These are phyloP conservation scores for Neopestalotiopsis sp. DNA, from an alignment of 2,329 filamentous ascomycete genomes.

Conservation along the genomic window DNA sequence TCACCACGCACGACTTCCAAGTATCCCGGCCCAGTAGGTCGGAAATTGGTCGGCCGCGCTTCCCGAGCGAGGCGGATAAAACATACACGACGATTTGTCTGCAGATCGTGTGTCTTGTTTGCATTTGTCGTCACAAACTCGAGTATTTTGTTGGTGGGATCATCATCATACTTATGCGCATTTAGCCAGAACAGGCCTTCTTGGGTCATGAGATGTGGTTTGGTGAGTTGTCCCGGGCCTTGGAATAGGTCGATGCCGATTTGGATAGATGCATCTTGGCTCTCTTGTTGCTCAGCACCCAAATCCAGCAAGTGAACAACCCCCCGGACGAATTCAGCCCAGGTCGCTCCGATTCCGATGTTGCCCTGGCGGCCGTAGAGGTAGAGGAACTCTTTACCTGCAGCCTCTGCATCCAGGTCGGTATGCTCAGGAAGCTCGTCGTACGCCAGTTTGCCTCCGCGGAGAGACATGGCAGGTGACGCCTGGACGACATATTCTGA, in stretches of 20 bases:
- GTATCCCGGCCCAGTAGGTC: background rate
- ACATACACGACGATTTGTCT: background rate
- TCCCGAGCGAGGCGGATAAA: constrained; percentile 13
- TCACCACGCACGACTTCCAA: background rate
- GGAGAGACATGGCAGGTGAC: background rate
- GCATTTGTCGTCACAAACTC: constrained; percentile 4
- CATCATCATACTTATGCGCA: background rate
- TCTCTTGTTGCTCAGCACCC: background rate
- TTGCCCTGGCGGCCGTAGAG: constrained; percentile 14
- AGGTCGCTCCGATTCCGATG: background rate
- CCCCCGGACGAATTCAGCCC: constrained; percentile 8
- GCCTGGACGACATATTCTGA: too few relatives aligned
- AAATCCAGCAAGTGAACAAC: background rate
- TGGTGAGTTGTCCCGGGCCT: too few relatives aligned
- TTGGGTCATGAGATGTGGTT: background rate
- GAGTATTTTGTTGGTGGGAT: background rate
- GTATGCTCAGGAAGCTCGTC: constrained; percentile 6
- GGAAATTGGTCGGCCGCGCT: background rate
- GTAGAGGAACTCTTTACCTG: background rate
- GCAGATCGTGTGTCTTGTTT: background rate
- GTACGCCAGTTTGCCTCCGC: constrained; percentile 7
- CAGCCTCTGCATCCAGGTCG: background rate
- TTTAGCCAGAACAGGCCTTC: constrained; percentile 7
- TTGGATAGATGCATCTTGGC: background rate
- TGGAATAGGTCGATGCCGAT: constrained; percentile 10